Percentiles rank a stretch among this genome's conserved stretches.
Evolutionary conservation across 2,329 filamentous ascomycete genomes (phyloP).

Genomic region (Curvularia spicifera): DNA sequence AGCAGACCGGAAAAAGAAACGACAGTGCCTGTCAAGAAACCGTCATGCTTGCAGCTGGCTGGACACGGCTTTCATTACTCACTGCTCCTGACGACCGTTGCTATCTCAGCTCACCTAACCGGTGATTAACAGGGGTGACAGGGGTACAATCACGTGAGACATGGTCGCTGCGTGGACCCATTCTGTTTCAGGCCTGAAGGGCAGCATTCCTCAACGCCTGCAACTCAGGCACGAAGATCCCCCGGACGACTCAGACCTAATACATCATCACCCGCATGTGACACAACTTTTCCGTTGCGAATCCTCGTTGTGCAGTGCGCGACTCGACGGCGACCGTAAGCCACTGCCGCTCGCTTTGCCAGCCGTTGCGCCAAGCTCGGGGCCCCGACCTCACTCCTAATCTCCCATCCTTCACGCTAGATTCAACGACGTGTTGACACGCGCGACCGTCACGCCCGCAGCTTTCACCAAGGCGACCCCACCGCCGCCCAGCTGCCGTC

Average conservation of each 20-base stretch:
- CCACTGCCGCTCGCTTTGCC: constrained; percentile 38
- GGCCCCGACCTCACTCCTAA: constrained; percentile 38
- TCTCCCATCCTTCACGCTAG: constrained; percentile 40
- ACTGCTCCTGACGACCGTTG: constrained; percentile 5
- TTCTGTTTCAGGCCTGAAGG: constrained; percentile 24
- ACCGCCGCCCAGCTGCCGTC: constrained; percentile 8
- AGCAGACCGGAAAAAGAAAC: neutral
- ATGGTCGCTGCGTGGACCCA: constrained; percentile 8
- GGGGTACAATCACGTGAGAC: constrained; percentile 20
- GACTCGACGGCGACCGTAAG: constrained; percentile 25
- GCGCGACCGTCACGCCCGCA: constrained; percentile 28
- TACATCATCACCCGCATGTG: constrained; percentile 10
- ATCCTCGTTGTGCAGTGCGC: constrained; percentile 21
- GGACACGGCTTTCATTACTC: neutral
- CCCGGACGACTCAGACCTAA: constrained; percentile 6
- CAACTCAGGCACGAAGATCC: constrained; percentile 7
- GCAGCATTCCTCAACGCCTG: constrained; percentile 12
- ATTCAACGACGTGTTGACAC: constrained; percentile 33
- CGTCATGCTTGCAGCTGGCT: neutral
- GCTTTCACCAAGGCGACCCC: constrained; percentile 16
- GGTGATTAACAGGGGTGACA: constrained; percentile 5
- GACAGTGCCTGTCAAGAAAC: neutral
- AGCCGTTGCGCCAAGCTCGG: constrained; percentile 42
- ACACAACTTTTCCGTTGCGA: neutral
- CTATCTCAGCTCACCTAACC: neutral